phyloP scores from a whole-genome alignment of 2,329 filamentous ascomycete species.

The Botryosphaeria dothidea region DNA sequence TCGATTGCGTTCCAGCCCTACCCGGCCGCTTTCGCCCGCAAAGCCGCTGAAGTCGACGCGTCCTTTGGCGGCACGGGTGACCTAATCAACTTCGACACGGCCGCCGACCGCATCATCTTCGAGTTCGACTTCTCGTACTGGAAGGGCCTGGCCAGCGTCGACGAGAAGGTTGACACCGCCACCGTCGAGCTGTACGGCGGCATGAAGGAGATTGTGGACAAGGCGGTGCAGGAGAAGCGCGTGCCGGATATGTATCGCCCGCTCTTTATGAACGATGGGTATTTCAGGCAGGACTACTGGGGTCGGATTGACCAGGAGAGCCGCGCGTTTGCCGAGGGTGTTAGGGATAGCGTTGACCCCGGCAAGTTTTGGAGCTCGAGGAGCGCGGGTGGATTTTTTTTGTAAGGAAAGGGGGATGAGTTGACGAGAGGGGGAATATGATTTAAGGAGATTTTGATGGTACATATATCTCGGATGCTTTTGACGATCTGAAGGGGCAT shows the following conservation, averaged over 20 bases:
- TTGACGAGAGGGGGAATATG: neutral
- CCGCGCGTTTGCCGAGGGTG: constrained; percentile 33
- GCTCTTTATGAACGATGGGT: constrained; percentile 50
- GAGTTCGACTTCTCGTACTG: constrained; percentile 48
- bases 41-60: constrained; percentile 22
- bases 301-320: constrained; percentile 35
- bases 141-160: constrained; percentile 28
- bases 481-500: neutral
- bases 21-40: constrained; percentile 30
- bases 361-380: constrained; percentile 41
- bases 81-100: constrained; percentile 43
- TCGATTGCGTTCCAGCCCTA: constrained; percentile 39
- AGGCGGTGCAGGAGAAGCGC: constrained; percentile 35
- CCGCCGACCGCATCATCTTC: constrained; percentile 46
- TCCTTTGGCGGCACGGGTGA: constrained; percentile 25
- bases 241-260: constrained; percentile 45
- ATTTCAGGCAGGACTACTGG: constrained; percentile 48
- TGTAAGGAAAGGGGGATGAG: neutral
- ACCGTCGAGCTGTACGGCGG: constrained; percentile 41
- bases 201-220: constrained; percentile 35
- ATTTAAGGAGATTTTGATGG: neutral
- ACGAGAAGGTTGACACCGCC: constrained; percentile 40
- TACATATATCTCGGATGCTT: too few relatives aligned
- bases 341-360: constrained; percentile 42
- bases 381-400: constrained; percentile 40